phyloP scores from a whole-genome alignment of 805 yeast species.

The Ogataea parapolymorpha region DNA sequence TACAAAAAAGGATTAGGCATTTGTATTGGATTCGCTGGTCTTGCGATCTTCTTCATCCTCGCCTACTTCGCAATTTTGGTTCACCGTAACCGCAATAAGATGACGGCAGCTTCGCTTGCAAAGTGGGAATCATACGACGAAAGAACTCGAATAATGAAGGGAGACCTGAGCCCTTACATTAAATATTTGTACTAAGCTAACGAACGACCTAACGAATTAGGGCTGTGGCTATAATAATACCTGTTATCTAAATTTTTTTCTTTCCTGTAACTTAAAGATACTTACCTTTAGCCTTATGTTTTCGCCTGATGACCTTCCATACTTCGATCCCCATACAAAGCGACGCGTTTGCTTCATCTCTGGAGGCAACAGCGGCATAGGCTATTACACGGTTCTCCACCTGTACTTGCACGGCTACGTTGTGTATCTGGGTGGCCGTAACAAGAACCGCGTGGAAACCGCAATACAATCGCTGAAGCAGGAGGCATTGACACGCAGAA shows the following conservation, averaged over 20 bases:
- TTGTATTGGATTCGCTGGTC: constrained; percentile 44
- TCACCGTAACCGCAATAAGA: constrained; percentile 36
- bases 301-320: constrained; percentile 55
- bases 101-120: constrained; percentile 27
- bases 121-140: constrained; percentile 29
- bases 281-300: constrained; percentile 5
- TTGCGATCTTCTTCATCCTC: constrained; percentile 37
- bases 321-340: constrained; percentile 50
- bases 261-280: neutral
- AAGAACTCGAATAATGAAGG: constrained; percentile 31
- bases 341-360: constrained; percentile 70
- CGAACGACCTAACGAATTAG: neutral
- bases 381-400: constrained; percentile 72
- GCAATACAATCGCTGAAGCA: constrained; percentile 53
- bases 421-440: constrained; percentile 74
- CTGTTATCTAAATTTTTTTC: constrained; percentile 1
- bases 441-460: constrained; percentile 48
- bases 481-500: constrained; percentile 45
- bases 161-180: constrained; percentile 42
- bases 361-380: constrained; percentile 81
- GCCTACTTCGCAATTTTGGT: constrained; percentile 32
- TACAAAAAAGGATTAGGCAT: constrained; percentile 54
- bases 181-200: constrained; percentile 40
- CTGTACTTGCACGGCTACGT: constrained; percentile 74
- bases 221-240: neutral